phyloP scores from a whole-genome alignment of 148 eudicot genomes.

The Silene conica region DNA sequence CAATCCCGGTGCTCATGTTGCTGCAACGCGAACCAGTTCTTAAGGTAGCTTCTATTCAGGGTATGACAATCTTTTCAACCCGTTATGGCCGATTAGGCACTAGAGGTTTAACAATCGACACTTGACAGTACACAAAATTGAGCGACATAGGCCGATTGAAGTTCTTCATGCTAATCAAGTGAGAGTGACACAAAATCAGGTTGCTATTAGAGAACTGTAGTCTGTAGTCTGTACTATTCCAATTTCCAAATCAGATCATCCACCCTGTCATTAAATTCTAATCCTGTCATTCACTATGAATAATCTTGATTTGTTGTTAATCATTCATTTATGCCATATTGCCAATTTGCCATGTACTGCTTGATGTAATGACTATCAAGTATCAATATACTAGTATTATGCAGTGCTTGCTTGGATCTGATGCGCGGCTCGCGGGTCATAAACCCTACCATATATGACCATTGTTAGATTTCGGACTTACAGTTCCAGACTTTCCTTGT shows the following conservation, averaged over 20 bases:
- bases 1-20: no score
- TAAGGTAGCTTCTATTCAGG: neutral
- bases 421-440: neutral
- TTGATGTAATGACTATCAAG: no score
- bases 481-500: no score
- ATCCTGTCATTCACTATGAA: neutral
- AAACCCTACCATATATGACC: neutral
- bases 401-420: no score
- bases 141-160: neutral
- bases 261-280: neutral
- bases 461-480: no score
- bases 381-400: no score
- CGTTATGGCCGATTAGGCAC: neutral
- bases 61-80: neutral
- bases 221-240: neutral
- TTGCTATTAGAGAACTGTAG: neutral
- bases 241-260: constrained; percentile 4
- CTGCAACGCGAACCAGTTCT: no score
- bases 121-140: neutral
- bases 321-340: neutral
- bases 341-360: no score
- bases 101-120: neutral
- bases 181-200: no score
- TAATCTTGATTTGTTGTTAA: neutral
- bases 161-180: no score